Percentiles rank a stretch among this genome's conserved stretches.
Conservation (phyloP, 2,329 filamentous ascomycete species). For the Talaromyces sp. region DNA sequence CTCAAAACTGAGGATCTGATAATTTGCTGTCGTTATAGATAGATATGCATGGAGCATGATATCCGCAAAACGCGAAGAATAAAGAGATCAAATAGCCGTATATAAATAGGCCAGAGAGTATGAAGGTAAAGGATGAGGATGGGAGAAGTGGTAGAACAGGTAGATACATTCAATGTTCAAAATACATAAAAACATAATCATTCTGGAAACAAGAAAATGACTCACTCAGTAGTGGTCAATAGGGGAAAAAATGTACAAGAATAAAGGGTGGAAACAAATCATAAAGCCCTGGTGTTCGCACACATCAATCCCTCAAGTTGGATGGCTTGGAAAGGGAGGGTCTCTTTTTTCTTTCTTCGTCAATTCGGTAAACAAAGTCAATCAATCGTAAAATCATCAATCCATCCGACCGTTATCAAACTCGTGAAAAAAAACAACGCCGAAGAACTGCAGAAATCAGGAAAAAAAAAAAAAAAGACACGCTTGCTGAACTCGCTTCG, state of each 20-base stretch:
- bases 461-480: not conserved
- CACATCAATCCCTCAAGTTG: not conserved
- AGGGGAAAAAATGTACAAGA: not conserved
- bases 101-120: not conserved
- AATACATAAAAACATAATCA: not conserved
- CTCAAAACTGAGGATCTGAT: not conserved
- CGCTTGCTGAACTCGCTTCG: conserved; percentile 13
- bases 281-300: conserved; percentile 1
- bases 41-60: not conserved
- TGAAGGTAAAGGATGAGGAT: not conserved
- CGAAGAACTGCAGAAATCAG: not conserved
- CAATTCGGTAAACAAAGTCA: not conserved
- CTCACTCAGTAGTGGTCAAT: no score
- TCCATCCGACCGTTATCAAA: conserved; percentile 1
- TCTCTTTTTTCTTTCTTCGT: not conserved
- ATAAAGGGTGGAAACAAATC: not conserved
- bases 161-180: not conserved
- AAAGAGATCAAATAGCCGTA: not conserved
- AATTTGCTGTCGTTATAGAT: not conserved
- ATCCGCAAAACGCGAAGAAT: not conserved
- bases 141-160: not conserved
- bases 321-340: not conserved
- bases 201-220: not conserved
- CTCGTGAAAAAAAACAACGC: not conserved
- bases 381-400: conserved; percentile 3